These are phyloP conservation scores for Cutaneotrichosporon cavernicola DNA, from an alignment of 1,284 basidiomycete genomes.

Conservation along the genomic window DNA sequence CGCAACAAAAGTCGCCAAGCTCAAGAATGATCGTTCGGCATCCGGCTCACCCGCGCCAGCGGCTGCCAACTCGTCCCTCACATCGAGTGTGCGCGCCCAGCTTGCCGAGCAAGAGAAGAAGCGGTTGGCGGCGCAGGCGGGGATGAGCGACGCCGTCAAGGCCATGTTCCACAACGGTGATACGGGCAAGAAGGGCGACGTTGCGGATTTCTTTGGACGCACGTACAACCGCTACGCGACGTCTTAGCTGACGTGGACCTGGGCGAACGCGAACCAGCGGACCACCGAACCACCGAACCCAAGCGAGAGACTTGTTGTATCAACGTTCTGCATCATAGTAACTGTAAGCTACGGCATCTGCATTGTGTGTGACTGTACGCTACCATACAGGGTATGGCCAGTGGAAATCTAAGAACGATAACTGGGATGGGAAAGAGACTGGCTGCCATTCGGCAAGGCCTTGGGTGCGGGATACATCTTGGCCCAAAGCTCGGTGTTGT, in stretches of 20 bases:
- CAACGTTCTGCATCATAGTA: conserved; percentile 4
- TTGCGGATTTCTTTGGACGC: conserved; percentile 52
- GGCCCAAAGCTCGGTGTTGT: not conserved
- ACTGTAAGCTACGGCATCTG: not conserved
- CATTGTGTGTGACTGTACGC: not conserved
- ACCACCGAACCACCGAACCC: not conserved
- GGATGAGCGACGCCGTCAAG: conserved; percentile 53
- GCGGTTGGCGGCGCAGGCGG: conserved; percentile 45
- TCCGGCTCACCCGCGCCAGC: conserved; percentile 13
- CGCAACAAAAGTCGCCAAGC: conserved; percentile 19
- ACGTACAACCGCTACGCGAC: conserved; percentile 43
- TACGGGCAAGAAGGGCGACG: conserved; percentile 27
- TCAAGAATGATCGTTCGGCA: conserved; percentile 24
- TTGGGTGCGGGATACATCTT: not conserved
- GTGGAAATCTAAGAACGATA: not conserved
- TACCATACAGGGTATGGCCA: not conserved
- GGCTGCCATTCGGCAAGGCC: not conserved
- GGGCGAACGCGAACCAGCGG: no score
- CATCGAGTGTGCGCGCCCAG: conserved; percentile 44
- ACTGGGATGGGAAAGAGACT: not conserved
- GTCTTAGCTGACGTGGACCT: not conserved
- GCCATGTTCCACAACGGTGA: conserved; percentile 48
- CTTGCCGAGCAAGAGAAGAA: conserved; percentile 52
- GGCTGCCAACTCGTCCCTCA: conserved; percentile 17
- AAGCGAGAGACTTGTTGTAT: conserved; percentile 11